Conservation (phyloP, 345 rosid genomes). For the Arabidopsis arenosa region DNA sequence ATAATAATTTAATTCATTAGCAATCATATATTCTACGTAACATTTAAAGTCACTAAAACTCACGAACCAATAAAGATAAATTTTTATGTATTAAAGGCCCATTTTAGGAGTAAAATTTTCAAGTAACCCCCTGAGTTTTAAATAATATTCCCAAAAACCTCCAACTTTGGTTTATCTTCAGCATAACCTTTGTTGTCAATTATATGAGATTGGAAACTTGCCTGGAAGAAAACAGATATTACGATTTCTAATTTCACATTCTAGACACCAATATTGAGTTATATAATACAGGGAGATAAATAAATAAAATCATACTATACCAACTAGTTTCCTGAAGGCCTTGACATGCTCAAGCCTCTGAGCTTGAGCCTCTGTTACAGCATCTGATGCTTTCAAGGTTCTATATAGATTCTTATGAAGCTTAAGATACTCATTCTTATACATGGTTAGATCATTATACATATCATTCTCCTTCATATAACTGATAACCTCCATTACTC, state of each 20-base stretch:
- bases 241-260: neutral
- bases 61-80: too few species aligned
- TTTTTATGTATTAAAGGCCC: neutral
- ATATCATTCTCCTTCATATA: slow-evolving; percentile 57
- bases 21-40: too few species aligned
- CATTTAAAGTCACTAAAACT: too few species aligned
- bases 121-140: too few species aligned
- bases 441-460: slow-evolving; percentile 64
- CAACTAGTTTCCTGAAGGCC: slow-evolving; percentile 68
- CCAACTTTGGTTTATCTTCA: neutral
- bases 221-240: neutral
- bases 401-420: slow-evolving; percentile 75
- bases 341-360: slow-evolving; percentile 67
- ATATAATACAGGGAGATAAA: neutral
- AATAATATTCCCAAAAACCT: neutral
- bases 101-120: neutral
- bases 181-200: slow-evolving; percentile 2
- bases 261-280: neutral
- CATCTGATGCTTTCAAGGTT: slow-evolving; percentile 59
- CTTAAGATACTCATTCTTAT: slow-evolving; percentile 68
- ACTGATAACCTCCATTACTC: slow-evolving; percentile 75
- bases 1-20: too few species aligned
- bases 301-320: slow-evolving; percentile 37
- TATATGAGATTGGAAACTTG: neutral
- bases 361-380: slow-evolving; percentile 67